A percentile compares a stretch with the other conserved stretches of the same genome.
Evolutionary conservation across 345 rosid genomes (phyloP).

Genomic region (Theobroma cacao): DNA sequence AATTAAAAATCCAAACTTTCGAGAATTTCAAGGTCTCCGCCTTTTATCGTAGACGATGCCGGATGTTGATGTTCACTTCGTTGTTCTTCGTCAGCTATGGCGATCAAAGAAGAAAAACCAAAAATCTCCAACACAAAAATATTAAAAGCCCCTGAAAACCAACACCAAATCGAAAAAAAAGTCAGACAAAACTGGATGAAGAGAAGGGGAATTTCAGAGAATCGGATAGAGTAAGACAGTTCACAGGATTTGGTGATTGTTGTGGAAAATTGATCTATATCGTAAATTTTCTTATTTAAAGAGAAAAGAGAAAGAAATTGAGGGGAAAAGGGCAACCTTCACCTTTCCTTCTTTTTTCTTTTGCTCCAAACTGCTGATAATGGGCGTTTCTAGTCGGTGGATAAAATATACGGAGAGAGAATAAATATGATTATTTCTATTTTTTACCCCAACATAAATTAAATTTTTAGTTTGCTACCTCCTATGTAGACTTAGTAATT

Average conservation of each 20-base stretch:
- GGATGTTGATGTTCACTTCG: not conserved
- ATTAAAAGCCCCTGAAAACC: not conserved
- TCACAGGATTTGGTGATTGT: slow-evolving; percentile 1
- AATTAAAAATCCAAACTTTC: not conserved
- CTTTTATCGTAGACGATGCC: not conserved
- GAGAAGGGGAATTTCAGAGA: not conserved
- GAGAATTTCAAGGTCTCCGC: not conserved
- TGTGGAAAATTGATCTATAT: not conserved
- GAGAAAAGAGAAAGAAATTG: not conserved
- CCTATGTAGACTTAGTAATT: too few relatives aligned
- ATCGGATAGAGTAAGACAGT: not conserved
- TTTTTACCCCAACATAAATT: too few relatives aligned
- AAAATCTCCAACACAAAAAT: not conserved
- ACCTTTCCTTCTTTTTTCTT: not conserved
- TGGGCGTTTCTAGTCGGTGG: not conserved
- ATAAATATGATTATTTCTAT: too few relatives aligned
- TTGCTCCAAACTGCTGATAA: not conserved
- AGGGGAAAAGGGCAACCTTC: not conserved
- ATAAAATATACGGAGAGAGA: too few relatives aligned
- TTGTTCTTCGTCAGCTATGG: not conserved
- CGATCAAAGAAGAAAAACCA: not conserved
- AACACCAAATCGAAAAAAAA: too few relatives aligned
- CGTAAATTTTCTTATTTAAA: not conserved
- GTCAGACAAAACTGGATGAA: not conserved
- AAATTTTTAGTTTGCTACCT: too few relatives aligned